Percentiles rank a stretch among this genome's conserved stretches.
Evolutionary conservation across 495 filamentous ascomycete genomes (phyloP).

Genomic region (Lophium mytilinum): DNA sequence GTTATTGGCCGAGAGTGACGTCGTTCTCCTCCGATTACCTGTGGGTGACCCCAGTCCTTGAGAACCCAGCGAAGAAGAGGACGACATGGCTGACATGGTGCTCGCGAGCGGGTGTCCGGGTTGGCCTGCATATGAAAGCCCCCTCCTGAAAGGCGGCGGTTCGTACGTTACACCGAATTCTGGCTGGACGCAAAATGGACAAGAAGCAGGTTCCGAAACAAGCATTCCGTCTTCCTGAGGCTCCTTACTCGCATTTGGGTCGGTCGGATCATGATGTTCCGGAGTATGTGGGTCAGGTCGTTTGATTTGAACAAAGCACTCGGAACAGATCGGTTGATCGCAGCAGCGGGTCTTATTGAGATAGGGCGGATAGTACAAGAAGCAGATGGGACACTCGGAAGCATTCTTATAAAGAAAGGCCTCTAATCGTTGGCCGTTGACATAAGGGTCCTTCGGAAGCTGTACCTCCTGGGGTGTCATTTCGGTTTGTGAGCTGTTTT

Average conservation of each 20-base stretch:
- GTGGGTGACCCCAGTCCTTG: slow-evolving; percentile 37
- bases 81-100: slow-evolving; percentile 65
- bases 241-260: slow-evolving; percentile 36
- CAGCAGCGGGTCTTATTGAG: slow-evolving; percentile 95
- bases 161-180: slow-evolving; percentile 94
- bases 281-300: slow-evolving; percentile 91
- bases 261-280: slow-evolving; percentile 59
- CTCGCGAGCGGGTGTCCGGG: slow-evolving; percentile 37
- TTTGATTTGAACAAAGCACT: slow-evolving; percentile 99
- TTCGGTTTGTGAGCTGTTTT: slow-evolving; percentile 59
- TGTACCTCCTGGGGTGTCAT: slow-evolving; percentile 68
- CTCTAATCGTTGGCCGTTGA: slow-evolving; percentile 87
- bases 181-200: slow-evolving; percentile 89
- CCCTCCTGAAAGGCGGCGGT: slow-evolving; percentile 78
- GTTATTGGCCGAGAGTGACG: slow-evolving; percentile 73
- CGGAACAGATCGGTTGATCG: slow-evolving; percentile 94
- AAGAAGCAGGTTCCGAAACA: slow-evolving; percentile 84
- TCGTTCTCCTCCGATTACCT: slow-evolving; percentile 53
- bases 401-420: slow-evolving; percentile 88
- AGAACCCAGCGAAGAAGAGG: slow-evolving; percentile 53
- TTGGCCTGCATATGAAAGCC: slow-evolving; percentile 59
- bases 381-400: slow-evolving; percentile 90
- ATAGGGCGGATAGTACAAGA: slow-evolving; percentile 90
- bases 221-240: slow-evolving; percentile 52
- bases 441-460: slow-evolving; percentile 73